Evolutionary conservation across 768 basidiomycete species (phyloP).

Genomic region (Floccularia luteovirens): DNA sequence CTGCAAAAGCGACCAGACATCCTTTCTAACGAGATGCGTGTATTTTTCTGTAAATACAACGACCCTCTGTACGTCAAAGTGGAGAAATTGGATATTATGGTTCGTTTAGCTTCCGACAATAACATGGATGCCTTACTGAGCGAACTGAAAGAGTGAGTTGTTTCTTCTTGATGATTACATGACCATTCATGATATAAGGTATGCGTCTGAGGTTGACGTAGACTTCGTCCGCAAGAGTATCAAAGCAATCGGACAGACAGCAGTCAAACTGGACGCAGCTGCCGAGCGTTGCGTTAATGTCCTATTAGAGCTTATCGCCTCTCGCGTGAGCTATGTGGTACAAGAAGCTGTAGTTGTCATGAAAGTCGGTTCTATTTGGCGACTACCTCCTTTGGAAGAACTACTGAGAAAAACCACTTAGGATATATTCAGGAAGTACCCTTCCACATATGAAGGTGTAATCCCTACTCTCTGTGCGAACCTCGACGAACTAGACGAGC

Average conservation of each 20-base stretch:
- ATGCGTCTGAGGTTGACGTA: constrained; percentile 95
- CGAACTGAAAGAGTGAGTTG: constrained; percentile 86
- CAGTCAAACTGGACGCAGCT: constrained; percentile 88
- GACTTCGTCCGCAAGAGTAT: constrained; percentile 96
- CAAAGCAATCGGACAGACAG: constrained; percentile 94
- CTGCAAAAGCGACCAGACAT: constrained; percentile 90
- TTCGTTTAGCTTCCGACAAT: constrained; percentile 80
- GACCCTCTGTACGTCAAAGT: constrained; percentile 99
- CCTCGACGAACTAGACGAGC: constrained; percentile 95
- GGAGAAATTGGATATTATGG: constrained; percentile 99
- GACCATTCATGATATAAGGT: constrained; percentile 36
- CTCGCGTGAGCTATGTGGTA: constrained; percentile 93
- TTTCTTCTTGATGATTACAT: background rate
- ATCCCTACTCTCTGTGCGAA: constrained; percentile 94
- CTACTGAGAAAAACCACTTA: constrained; percentile 18
- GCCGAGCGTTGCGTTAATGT: constrained; percentile 95
- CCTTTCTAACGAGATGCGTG: constrained; percentile 93
- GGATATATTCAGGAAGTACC: constrained; percentile 99
- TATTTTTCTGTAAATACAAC: constrained; percentile 99
- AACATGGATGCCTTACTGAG: constrained; percentile 94
- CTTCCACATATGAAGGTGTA: constrained; percentile 92
- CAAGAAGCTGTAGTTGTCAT: constrained; percentile 98
- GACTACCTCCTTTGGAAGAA: background rate
- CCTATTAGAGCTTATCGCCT: constrained; percentile 85
- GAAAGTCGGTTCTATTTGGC: constrained; percentile 55